Conservation (phyloP, 495 filamentous ascomycete species). For the Aspergillus wentii region DNA sequence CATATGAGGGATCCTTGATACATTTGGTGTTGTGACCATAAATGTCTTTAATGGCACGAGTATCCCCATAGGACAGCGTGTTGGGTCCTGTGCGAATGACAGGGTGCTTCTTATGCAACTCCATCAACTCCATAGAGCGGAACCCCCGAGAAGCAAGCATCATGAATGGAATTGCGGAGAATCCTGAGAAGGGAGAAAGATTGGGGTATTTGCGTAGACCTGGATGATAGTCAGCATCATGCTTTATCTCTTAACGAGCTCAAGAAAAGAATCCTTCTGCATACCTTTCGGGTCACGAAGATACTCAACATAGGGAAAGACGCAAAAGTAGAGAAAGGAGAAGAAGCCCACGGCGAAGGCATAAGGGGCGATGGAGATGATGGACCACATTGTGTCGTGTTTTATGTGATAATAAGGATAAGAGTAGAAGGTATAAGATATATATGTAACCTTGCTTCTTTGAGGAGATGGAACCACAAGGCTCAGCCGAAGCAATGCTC, state of each 20-base stretch:
- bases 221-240: constrained; percentile 9
- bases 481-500: too few species aligned
- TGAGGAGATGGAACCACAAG: too few species aligned
- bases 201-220: constrained; percentile 48
- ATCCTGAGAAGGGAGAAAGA: constrained; percentile 35
- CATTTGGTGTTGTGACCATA: constrained; percentile 50
- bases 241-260: not conserved
- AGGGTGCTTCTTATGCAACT: constrained; percentile 39
- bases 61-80: constrained; percentile 41
- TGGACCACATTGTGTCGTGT: constrained; percentile 13
- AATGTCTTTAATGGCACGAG: constrained; percentile 49
- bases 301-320: constrained; percentile 35
- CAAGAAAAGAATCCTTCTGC: not conserved
- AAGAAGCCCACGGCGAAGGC: constrained; percentile 17
- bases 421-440: too few species aligned
- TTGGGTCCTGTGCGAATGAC: constrained; percentile 51
- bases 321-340: constrained; percentile 33
- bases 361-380: constrained; percentile 21
- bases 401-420: too few species aligned
- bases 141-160: constrained; percentile 34
- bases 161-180: constrained; percentile 44
- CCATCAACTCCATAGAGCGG: constrained; percentile 35
- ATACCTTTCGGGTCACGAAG: constrained; percentile 42
- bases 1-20: constrained; percentile 45
- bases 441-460: too few species aligned